phyloP scores from a whole-genome alignment of 306 rosid genomes.

The Morella rubra region DNA sequence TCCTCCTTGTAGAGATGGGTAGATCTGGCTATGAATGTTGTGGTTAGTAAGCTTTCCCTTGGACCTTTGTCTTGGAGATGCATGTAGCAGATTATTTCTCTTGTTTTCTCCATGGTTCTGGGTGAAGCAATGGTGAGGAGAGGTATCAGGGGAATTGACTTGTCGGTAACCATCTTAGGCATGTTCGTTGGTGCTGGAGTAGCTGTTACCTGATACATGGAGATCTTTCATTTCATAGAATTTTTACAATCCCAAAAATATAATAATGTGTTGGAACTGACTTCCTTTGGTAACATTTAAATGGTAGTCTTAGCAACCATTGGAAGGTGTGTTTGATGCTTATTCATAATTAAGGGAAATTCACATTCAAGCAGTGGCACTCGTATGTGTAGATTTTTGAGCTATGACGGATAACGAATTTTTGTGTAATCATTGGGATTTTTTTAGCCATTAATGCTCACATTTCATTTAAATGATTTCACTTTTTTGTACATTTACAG shows the following conservation, averaged over 20 bases:
- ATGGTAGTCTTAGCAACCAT: not conserved
- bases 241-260: not conserved
- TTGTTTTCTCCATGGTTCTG: not conserved
- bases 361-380: not conserved
- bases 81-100: not conserved
- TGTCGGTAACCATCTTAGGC: not conserved
- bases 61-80: not conserved
- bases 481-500: conserved; percentile 23
- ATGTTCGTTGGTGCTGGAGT: not conserved
- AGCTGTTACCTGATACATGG: not conserved
- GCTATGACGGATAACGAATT: not conserved
- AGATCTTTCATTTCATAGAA: not conserved
- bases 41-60: not conserved
- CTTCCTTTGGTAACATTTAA: conserved; percentile 12
- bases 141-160: not conserved
- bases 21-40: not conserved
- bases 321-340: not conserved
- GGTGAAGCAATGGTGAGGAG: not conserved
- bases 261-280: conserved; percentile 6
- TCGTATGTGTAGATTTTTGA: not conserved
- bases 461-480: not conserved
- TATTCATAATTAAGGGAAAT: not conserved
- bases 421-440: conserved; percentile 18
- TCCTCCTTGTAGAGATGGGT: not conserved
- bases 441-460: conserved; percentile 11